phyloP scores from a whole-genome alignment of 192 early-diverging fungal genomes.

The Coemansia sp. region DNA sequence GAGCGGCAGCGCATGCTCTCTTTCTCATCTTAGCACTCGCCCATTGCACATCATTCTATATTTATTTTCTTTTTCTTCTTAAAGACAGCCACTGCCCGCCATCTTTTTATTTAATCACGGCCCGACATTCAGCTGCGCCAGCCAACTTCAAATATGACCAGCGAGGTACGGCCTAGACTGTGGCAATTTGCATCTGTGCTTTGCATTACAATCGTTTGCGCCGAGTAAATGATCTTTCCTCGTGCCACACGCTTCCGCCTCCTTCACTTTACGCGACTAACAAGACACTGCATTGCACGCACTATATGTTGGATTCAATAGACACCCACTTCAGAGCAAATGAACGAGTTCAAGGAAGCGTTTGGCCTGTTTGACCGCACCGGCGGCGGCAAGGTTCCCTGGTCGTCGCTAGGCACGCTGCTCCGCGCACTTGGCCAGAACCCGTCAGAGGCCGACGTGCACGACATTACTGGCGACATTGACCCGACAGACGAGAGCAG shows the following conservation, averaged over 20 bases:
- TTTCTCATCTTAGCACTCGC: too few relatives aligned
- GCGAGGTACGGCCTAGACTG: conserved; percentile 4
- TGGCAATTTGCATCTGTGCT: background rate
- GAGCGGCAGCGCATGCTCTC: conserved; percentile 78
- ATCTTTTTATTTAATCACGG: too few relatives aligned
- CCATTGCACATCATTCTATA: too few relatives aligned
- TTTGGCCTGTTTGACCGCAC: conserved; percentile 78
- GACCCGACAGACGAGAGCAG: conserved; percentile 41
- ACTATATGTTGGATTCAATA: background rate
- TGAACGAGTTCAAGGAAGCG: conserved; percentile 69
- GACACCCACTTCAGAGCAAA: conserved; percentile 40
- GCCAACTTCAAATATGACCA: conserved; percentile 1
- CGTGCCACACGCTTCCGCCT: background rate
- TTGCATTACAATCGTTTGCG: background rate
- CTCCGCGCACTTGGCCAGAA: conserved; percentile 76
- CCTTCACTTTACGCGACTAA: background rate
- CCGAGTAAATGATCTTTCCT: too few relatives aligned
- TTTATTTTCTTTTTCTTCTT: background rate
- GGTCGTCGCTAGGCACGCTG: conserved; percentile 64
- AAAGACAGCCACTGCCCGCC: background rate
- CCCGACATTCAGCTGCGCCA: too few relatives aligned
- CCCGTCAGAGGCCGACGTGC: conserved; percentile 72
- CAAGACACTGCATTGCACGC: background rate
- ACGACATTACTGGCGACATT: conserved; percentile 53
- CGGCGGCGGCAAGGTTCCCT: conserved; percentile 63